These are phyloP conservation scores for Houttuynia cordata DNA, from an alignment of 164 flowering plant species.

Conservation along the genomic window DNA sequence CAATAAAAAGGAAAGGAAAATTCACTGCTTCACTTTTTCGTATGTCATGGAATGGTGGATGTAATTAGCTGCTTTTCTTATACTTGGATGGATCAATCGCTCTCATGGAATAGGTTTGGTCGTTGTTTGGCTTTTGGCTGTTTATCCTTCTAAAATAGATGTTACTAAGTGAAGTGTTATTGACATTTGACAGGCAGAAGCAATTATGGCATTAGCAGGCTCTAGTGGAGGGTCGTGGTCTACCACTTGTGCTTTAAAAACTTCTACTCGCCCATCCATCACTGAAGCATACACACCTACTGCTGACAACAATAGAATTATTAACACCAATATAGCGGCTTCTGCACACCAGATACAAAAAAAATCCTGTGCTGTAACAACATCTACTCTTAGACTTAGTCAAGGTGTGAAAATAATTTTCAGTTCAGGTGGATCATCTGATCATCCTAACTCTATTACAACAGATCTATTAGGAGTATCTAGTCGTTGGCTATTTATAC, in stretches of 20 bases:
- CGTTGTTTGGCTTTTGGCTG: background rate
- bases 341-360: slow-evolving; percentile 29
- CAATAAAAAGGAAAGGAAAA: too few relatives aligned
- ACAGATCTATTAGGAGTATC: background rate
- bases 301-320: slow-evolving; percentile 29
- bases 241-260: slow-evolving; percentile 47
- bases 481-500: background rate
- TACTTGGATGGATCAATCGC: background rate
- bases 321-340: slow-evolving; percentile 11
- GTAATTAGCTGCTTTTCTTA: background rate
- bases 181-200: slow-evolving; percentile 70
- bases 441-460: slow-evolving; percentile 4
- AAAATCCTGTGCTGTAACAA: slow-evolving; percentile 21
- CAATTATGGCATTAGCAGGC: slow-evolving; percentile 90
- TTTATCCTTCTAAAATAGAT: too few relatives aligned
- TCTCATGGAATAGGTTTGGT: background rate
- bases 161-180: background rate
- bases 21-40: too few relatives aligned
- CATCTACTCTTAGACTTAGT: slow-evolving; percentile 25
- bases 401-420: slow-evolving; percentile 20
- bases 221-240: slow-evolving; percentile 96
- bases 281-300: slow-evolving; percentile 22
- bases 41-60: background rate
- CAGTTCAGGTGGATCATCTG: slow-evolving; percentile 15
- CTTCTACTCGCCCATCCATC: slow-evolving; percentile 15